Base-by-base conservation (phyloP, 257 asterid species). In the Gentiana dahurica region DNA sequence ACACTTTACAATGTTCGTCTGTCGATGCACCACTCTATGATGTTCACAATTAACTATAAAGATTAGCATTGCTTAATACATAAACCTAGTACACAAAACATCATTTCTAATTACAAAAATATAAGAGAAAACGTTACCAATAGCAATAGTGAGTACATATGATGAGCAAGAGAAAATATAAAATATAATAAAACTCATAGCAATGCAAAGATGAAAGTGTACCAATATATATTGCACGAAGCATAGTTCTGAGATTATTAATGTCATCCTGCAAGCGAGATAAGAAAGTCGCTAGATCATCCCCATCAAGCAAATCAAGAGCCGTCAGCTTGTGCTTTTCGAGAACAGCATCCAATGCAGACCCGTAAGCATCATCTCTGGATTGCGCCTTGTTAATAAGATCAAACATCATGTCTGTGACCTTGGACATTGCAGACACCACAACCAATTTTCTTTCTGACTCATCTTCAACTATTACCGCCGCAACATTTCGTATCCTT, bases 341-440 rank as follows among this genome's bases (percentile, higher is more conserved):
- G 12, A 77, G 58, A 62, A 92, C 90, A 55, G 81, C 83, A 64
- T 92, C 95, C 58, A 87, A 66, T 49, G 97, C 88, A 53, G 52
- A 36, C 32, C 65, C 32, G 58, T 85, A 92, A 37, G 88, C 76
- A 68, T 80, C 94, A 57, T 92, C 94, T 15, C 97, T 75, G 12
- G 85, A 65, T 62, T 92, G 83, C 37, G 99, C 97, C 73, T 75
- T 92, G 75, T 73, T 58, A 72, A 92, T 80, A 68, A 92, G 93
- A 72, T 77, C 95, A 63, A 85, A 92, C 95, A 92, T 92, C 95
- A 88, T 88, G 71, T 92, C 99, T 0, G 99, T 88, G 68, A 85
- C 97, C 82, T 92, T 88, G 32, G 99, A 85, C 95, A 88, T 88
- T 34, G 97, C 99, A 49, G 99, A 92, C 64, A 92, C 95, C 3